These are phyloP conservation scores for Calocybe gambosa DNA, from an alignment of 1,284 basidiomycete species.

Conservation along the genomic window DNA sequence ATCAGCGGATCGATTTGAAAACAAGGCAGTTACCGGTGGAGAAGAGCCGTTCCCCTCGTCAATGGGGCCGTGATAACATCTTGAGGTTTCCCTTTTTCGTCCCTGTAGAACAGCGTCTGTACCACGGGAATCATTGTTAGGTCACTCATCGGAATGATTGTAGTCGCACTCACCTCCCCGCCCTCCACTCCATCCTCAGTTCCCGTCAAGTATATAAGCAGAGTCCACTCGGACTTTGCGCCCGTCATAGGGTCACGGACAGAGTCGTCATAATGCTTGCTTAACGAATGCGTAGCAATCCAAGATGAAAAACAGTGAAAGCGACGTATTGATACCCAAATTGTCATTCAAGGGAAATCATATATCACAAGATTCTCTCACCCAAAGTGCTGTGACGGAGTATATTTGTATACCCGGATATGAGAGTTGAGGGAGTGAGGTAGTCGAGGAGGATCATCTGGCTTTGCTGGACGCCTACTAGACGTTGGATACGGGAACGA, in stretches of 20 bases:
- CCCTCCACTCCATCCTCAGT: slow-evolving; percentile 67
- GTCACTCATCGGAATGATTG: neutral
- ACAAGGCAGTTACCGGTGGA: slow-evolving; percentile 50
- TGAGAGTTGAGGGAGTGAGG: slow-evolving; percentile 62
- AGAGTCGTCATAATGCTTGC: slow-evolving; percentile 71
- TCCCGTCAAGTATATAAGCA: slow-evolving; percentile 74
- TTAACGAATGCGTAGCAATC: slow-evolving; percentile 17
- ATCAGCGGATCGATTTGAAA: neutral
- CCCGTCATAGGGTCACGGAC: slow-evolving; percentile 52
- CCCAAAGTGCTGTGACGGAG: slow-evolving; percentile 61
- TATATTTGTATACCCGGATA: slow-evolving; percentile 68
- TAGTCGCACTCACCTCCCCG: slow-evolving; percentile 48
- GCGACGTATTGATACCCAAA: no score
- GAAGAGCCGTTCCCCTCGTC: slow-evolving; percentile 59
- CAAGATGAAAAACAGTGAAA: no score
- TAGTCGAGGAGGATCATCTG: slow-evolving; percentile 26
- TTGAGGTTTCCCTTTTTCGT: slow-evolving; percentile 41
- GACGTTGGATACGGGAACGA: slow-evolving; percentile 48
- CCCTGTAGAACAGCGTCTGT: slow-evolving; percentile 70
- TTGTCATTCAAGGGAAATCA: no score
- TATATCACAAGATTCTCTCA: slow-evolving; percentile 11
- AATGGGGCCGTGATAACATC: slow-evolving; percentile 55
- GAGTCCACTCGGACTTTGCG: slow-evolving; percentile 70
- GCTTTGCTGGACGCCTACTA: slow-evolving; percentile 23
- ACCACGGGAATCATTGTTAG: slow-evolving; percentile 1